Base-by-base conservation (phyloP, 2,329 filamentous ascomycete species). In the Fusarium sp. region DNA sequence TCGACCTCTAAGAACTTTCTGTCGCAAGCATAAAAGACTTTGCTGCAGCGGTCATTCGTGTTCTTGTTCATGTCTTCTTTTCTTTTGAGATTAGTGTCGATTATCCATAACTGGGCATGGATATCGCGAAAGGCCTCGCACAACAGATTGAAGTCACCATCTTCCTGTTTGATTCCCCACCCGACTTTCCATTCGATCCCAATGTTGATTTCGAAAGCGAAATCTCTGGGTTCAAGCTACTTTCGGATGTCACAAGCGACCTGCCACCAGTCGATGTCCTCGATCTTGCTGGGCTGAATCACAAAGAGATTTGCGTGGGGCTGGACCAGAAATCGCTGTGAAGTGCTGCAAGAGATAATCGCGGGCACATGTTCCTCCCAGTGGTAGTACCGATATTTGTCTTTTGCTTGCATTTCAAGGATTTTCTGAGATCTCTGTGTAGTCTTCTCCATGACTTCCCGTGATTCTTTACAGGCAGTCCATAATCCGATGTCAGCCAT, bases 341-440 rank as follows among this genome's bases (percentile, higher is more conserved):
- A 38, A 33, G 14, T 17, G 15, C 17, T 17, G 20, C 7, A 38
- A 17, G 7, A 6, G 14, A 15, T 20, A 14, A 26, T 47, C 9
- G 31, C 33, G 9, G 28, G n/a, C 12, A 57, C 7, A 20, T 33
- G 20, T 18, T 17, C 10, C 39, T 42, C 8, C 39, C 22, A 42
- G 13, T 14, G 0, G 41, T 17, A 11, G 41, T 17, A 11, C 41
- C 14, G 14, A n/a, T 18, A 22, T n/a, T 20, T 2, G 1, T 18
- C 7, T 10, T n/a, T 26, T 28, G 15, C 11, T 35, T 12, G 15
- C 22, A 3, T 38, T n/a, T 35, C 14, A 35, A 26, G 41, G 2
- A 17, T 15, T 18, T 2, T 24, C 5, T 18, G 6, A 0, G 22
- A 3, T 31, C 41, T 1, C 22, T 17, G n/a, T 3, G 20, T 4